Evolutionary conservation across 768 basidiomycete genomes (phyloP).

Genomic region (Hortiboletus campestris): DNA sequence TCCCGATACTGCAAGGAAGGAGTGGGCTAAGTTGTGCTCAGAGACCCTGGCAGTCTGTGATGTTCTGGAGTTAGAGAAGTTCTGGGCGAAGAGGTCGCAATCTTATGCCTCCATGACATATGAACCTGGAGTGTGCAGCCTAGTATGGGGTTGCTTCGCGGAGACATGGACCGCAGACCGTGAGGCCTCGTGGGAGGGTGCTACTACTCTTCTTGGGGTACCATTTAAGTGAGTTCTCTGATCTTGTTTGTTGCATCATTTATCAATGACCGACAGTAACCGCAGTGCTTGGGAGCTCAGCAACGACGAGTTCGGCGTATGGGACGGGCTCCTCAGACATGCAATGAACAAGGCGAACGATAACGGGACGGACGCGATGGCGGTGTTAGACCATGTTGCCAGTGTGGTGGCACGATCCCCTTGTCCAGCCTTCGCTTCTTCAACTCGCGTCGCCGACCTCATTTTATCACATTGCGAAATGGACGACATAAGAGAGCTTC

Average conservation of each 20-base stretch:
- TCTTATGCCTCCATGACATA: slow-evolving; percentile 30
- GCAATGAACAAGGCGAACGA: slow-evolving; percentile 58
- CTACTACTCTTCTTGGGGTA: slow-evolving; percentile 48
- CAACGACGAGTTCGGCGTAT: slow-evolving; percentile 52
- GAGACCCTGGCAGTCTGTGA: slow-evolving; percentile 52
- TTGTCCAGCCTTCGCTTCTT: slow-evolving; percentile 39
- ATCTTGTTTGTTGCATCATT: slow-evolving; percentile 3
- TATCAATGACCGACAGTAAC: slow-evolving; percentile 29
- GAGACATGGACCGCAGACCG: slow-evolving; percentile 52
- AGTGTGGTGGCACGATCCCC: slow-evolving; percentile 41
- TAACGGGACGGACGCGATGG: slow-evolving; percentile 50
- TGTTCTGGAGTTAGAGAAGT: slow-evolving; percentile 44
- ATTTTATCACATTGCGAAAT: slow-evolving; percentile 56
- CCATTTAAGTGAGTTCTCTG: slow-evolving; percentile 58
- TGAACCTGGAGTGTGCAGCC: slow-evolving; percentile 41
- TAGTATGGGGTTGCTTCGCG: slow-evolving; percentile 58
- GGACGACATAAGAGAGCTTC: slow-evolving; percentile 50
- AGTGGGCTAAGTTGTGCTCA: slow-evolving; percentile 62
- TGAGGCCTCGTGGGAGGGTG: slow-evolving; percentile 53
- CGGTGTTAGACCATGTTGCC: slow-evolving; percentile 59
- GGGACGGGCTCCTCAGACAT: slow-evolving; percentile 57
- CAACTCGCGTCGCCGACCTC: slow-evolving; percentile 59
- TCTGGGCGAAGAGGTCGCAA: slow-evolving; percentile 43
- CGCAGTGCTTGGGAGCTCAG: slow-evolving; percentile 50
- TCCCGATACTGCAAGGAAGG: slow-evolving; percentile 43